Evolutionary conservation across 208 protist genomes (phyloP), one percentile per base, ranked within the genome.

Genomic region (Trypanosoma theileri): DNA sequence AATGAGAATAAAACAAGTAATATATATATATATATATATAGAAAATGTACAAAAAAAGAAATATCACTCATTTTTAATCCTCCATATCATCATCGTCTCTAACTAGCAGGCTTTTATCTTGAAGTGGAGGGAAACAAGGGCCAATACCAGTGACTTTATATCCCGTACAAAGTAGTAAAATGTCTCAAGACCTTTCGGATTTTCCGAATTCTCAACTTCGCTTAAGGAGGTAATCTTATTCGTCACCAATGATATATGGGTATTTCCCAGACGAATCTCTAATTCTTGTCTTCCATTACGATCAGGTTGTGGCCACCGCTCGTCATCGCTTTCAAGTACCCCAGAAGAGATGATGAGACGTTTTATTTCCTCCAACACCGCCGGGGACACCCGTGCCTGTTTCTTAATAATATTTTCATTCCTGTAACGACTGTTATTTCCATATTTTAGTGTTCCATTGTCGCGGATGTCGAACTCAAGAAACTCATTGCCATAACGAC

Each of bases 331-430:
- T 22, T 91, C 85, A 62, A 82, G 91, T 19, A 96, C 61, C 2
- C 48, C 61, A 13, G 84, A 89, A 41, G 79, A 60, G 42, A 91
- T 80, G 60, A 93, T 83, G 42, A 93, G 68, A 45, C 72, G 74
- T 65, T 92, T 93, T 48, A 94, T 73, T 61, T 89, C 85, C 13
- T 91, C 81, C 17, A 96, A 64, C 14, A 96, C 88, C 3, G 74
- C 82, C 2, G 79, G 80, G 4, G 88, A 92, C 2, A 93, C 77
- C 3, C 84, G 63, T 2, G 82, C 78, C 72, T 93, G 88, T 63
- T 93, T 91, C 76, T 92, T 94, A 70, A 96, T 93, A 59, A 93
- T 93, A 60, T 89, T 89, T 59, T 96, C 91, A 35, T 93, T 96
- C 55, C 88, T 73, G 76, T 96, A 96, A 22, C 86, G 82, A 63